phyloP scores from a whole-genome alignment of 495 filamentous ascomycete genomes.

The Tuber borchii region DNA sequence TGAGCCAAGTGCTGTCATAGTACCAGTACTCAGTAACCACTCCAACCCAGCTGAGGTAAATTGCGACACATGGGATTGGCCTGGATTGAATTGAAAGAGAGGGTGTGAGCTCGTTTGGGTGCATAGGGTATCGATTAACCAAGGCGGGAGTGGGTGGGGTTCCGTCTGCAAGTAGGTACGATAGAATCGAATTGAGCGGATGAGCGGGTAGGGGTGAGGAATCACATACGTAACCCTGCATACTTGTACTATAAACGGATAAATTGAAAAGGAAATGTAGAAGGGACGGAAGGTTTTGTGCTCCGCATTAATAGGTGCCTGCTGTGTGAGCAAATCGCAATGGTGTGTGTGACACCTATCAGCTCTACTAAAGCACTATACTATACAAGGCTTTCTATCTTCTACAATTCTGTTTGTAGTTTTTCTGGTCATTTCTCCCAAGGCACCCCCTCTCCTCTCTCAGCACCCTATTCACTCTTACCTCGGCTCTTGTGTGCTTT shows the following conservation, averaged over 20 bases:
- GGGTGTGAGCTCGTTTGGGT: background rate
- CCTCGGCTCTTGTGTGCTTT: too few relatives aligned
- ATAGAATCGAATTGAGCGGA: background rate
- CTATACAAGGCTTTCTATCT: too few relatives aligned
- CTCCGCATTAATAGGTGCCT: background rate
- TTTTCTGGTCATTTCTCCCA: too few relatives aligned
- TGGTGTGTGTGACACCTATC: too few relatives aligned
- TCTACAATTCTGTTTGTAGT: too few relatives aligned
- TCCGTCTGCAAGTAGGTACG: too few relatives aligned
- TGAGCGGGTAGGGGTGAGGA: background rate
- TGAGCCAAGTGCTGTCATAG: too few relatives aligned
- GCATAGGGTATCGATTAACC: background rate
- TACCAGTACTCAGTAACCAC: background rate
- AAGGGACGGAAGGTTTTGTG: background rate
- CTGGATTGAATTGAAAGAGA: background rate
- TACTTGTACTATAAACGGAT: background rate
- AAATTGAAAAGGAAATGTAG: background rate
- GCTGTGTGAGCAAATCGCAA: too few relatives aligned
- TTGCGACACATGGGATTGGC: background rate
- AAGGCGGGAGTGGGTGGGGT: background rate
- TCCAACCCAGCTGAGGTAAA: background rate
- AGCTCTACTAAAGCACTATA: too few relatives aligned
- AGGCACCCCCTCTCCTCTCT: too few relatives aligned
- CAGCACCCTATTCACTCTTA: too few relatives aligned
- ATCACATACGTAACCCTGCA: background rate